Percentiles rank a stretch among this genome's conserved stretches.
These are phyloP conservation scores for Sungouiozyma ichnusensis DNA, from an alignment of 805 yeast species.

Conservation along the genomic window DNA sequence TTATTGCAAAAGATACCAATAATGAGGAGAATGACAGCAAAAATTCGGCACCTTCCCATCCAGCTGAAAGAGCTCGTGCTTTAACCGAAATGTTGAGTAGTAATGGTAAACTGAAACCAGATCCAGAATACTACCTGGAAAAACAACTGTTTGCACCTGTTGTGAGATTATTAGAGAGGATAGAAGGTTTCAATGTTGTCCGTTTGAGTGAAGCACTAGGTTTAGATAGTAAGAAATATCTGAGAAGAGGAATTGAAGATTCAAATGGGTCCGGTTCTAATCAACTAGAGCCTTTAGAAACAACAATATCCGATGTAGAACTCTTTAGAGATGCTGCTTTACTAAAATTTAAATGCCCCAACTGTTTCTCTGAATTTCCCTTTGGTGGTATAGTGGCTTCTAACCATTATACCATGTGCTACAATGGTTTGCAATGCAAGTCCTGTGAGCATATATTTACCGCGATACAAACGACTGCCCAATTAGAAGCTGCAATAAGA, in stretches of 20 bases:
- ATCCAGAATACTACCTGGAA: slow-evolving; percentile 68
- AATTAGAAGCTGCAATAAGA: slow-evolving; percentile 65
- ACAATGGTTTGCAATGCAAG: slow-evolving; percentile 61
- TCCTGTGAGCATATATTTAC: slow-evolving; percentile 46
- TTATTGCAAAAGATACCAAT: slow-evolving; percentile 47
- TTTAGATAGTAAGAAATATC: slow-evolving; percentile 57
- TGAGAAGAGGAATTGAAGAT: slow-evolving; percentile 28
- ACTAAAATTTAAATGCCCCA: slow-evolving; percentile 45
- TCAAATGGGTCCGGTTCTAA: slow-evolving; percentile 24
- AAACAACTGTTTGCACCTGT: slow-evolving; percentile 88
- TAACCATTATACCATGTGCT: slow-evolving; percentile 47
- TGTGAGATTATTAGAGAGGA: slow-evolving; percentile 71
- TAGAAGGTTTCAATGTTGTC: slow-evolving; percentile 77
- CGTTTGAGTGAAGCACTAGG: slow-evolving; percentile 72
- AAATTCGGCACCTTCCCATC: slow-evolving; percentile 4
- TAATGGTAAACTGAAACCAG: slow-evolving; percentile 48
- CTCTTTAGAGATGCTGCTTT: slow-evolving; percentile 59
- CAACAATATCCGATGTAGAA: slow-evolving; percentile 70
- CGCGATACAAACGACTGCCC: slow-evolving; percentile 49
- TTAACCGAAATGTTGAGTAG: slow-evolving; percentile 58
- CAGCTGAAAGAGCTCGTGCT: slow-evolving; percentile 80
- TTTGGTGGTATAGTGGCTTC: slow-evolving; percentile 72
- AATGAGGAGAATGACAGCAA: slow-evolving; percentile 12
- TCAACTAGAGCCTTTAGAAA: slow-evolving; percentile 63
- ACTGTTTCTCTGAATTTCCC: slow-evolving; percentile 48